Conservation (phyloP, 2,329 filamentous ascomycete species). For the Arthrinium puccinioides region DNA sequence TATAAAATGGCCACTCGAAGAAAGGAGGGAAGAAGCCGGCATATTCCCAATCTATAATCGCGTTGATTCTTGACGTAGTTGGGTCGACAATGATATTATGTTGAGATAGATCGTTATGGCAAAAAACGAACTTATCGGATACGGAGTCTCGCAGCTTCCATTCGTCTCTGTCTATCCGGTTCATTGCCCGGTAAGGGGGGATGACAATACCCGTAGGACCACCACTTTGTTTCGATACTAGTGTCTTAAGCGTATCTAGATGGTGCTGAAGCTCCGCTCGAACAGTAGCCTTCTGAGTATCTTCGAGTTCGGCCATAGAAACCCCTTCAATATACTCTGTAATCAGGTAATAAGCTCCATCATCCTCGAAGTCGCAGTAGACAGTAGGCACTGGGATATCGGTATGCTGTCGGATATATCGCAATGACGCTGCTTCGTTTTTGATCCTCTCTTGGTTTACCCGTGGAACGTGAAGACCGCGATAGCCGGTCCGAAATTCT, state of each 20-base stretch:
- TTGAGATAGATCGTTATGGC: constrained; percentile 6
- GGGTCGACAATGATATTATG: constrained; percentile 7
- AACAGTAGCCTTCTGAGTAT: constrained; percentile 17
- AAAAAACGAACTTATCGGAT: neutral
- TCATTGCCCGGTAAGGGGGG: constrained; percentile 8
- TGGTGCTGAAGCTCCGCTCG: constrained; percentile 18
- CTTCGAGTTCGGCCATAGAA: constrained; percentile 18
- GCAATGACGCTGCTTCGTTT: constrained; percentile 21
- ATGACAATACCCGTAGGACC: constrained; percentile 23
- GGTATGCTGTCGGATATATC: constrained; percentile 16
- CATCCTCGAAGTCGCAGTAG: constrained; percentile 20
- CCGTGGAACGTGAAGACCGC: constrained; percentile 21
- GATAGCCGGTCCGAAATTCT: constrained; percentile 20
- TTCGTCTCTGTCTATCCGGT: neutral
- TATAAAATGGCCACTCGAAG: neutral
- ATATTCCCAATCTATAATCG: constrained; percentile 10
- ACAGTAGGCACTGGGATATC: constrained; percentile 20
- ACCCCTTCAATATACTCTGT: constrained; percentile 23
- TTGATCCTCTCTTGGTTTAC: constrained; percentile 18
- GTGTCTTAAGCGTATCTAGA: constrained; percentile 14
- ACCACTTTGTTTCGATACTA: constrained; percentile 19
- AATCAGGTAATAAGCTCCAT: constrained; percentile 21
- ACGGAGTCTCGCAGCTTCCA: neutral
- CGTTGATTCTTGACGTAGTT: constrained; percentile 5
- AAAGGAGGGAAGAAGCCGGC: constrained; percentile 11